Percentiles rank a stretch among this genome's conserved stretches.
phyloP scores from a whole-genome alignment of 495 filamentous ascomycete species.

The Cryomyces minteri region DNA sequence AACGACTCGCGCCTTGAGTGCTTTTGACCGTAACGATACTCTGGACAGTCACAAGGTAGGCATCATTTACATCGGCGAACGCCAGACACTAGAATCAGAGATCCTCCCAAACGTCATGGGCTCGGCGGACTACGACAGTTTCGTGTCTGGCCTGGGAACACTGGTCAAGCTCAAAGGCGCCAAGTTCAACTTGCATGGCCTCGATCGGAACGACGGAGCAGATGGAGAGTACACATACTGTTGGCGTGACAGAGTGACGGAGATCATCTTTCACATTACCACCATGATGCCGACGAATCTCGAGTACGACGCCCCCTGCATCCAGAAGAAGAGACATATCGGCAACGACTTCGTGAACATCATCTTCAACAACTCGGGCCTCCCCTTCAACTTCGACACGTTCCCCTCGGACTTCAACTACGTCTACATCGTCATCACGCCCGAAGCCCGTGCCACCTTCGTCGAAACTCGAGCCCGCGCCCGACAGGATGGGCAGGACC shows the following conservation, averaged over 20 bases:
- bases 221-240: constrained; percentile 80
- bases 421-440: constrained; percentile 89
- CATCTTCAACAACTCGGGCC: constrained; percentile 87
- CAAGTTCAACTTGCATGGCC: constrained; percentile 80
- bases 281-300: constrained; percentile 92
- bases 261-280: constrained; percentile 87
- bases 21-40: constrained; percentile 74
- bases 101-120: constrained; percentile 75
- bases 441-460: constrained; percentile 51
- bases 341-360: constrained; percentile 98
- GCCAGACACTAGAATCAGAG: constrained; percentile 60
- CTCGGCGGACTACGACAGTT: constrained; percentile 67
- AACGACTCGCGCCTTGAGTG: constrained; percentile 52
- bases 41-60: constrained; percentile 94
- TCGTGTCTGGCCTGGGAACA: constrained; percentile 63
- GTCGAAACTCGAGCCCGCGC: constrained; percentile 17
- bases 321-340: constrained; percentile 83
- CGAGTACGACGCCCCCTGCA: constrained; percentile 52
- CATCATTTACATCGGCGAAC: constrained; percentile 75
- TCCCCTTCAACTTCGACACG: constrained; percentile 73
- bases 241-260: constrained; percentile 87
- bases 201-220: constrained; percentile 53
- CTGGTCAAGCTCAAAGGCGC: constrained; percentile 62
- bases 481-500: constrained; percentile 19
- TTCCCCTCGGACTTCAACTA: constrained; percentile 89